Evolutionary conservation across 2,329 filamentous ascomycete species (phyloP), one percentile per base, ranked within the genome.

Genomic region (Claviceps africana): DNA sequence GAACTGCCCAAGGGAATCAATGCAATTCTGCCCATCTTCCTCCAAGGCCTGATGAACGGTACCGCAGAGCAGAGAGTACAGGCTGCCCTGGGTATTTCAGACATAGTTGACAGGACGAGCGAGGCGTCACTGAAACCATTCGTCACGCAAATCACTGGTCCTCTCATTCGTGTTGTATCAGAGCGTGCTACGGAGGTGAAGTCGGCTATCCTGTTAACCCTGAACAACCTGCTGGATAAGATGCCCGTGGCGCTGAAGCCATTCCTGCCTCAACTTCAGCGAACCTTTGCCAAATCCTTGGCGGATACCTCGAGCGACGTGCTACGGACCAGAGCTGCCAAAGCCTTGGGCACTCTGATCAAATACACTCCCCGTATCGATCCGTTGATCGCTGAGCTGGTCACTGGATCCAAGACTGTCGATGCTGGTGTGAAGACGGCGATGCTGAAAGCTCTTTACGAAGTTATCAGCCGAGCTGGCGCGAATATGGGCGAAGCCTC

Each of bases 21-120:
- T 63, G 90, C 93, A 56, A 84, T 98, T 57, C 72, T 98, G 55
- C 93, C 94, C 2, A 97, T 98, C 58, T 97, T 98, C 78, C 70
- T 97, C 64, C 94, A 98, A 65, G 93, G 93, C 69, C 77, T 98
- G 58, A 95, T 98, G 85, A 97, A 98, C 62, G 94, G 93, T 53
- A 90, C 86, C 39, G 75, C 86, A 17, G 93, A 98, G 5, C 93
- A 98, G 71, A 81, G 90, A 65, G 93, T 88, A 28, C 87, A 94
- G 65, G 83, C 93, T 53, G 93, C 94, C 46, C 76, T 97, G 56
- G 93, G 88, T 53, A 94, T 98, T 59, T 95, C 90, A 2, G 94
- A 98, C 65, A 86, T 98, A 58, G 85, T 97, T 57, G 93, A 97
- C 70, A 83, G 93, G 53, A 94, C 93, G 28, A 91, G 84, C 66